Evolutionary conservation across 2,329 filamentous ascomycete genomes (phyloP), one percentile per base, ranked within the genome.

Genomic region (Ustilaginoidea virens): DNA sequence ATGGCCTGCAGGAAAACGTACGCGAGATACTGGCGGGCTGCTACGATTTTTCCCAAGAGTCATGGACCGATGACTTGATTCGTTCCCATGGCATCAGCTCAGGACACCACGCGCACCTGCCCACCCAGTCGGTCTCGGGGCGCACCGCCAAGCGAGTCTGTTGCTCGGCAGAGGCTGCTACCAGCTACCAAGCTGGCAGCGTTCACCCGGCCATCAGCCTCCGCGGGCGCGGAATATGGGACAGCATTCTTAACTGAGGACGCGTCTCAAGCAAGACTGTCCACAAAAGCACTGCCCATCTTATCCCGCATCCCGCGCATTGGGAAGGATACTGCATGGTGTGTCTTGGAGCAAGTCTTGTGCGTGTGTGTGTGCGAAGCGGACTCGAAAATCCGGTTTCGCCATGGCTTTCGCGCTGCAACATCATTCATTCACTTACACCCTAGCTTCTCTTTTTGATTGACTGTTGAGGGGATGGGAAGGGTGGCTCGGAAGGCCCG

Each of bases 141-240:
- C 60, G 60, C 38, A 60, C 64, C 39, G 59, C 67, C 36, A 80
- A 80, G 56, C 66, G 75, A 40, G 60, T 77, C 21, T 78, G 75
- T 55, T 79, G 71, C 52, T 66, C 71, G 25, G 58, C 66, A 10
- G 71, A 77, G 47, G 68, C 62, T 31, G 56, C 58, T 13, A 58
- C 53, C 34, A 50, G 55, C 23, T 63, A 63, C 42, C 52, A 54
- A 36, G 56, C 61, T 35, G 51, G 59, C 24, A 48, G 55, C 14
- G 47, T 63, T 24, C 65, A 69, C 39, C 55, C 62, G 25, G 58
- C 58, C 23, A 54, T 65, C 33, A 62, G 59, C 34, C 50, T 62
- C 18, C 60, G 60, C 24, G 69, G 67, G 20, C 66, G 69, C 22
- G 71, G 73, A 29, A 76, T 78, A 69, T 79, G 74, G 74, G 60